phyloP scores from a whole-genome alignment of 1,139 yeast species.

The Magnusiomyces tetraspermus region DNA sequence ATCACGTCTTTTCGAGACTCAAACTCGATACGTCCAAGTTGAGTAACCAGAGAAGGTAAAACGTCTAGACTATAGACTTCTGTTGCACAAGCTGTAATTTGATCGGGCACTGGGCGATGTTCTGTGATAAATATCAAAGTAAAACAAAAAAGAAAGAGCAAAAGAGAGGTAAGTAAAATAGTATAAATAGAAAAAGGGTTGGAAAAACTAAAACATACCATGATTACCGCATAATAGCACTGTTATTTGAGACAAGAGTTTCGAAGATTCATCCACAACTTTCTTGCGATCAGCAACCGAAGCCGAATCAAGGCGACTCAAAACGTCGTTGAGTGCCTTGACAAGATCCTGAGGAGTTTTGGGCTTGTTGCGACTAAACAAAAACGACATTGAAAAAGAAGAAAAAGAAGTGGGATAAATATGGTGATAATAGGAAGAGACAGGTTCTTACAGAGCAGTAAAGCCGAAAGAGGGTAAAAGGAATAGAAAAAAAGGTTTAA shows the following conservation, averaged over 20 bases:
- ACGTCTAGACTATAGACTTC: conserved; percentile 69
- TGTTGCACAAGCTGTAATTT: conserved; percentile 55
- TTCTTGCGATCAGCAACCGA: conserved; percentile 42
- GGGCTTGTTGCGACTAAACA: conserved; percentile 78
- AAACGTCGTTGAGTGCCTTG: conserved; percentile 62
- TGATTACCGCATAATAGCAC: conserved; percentile 68
- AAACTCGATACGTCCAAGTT: conserved; percentile 62
- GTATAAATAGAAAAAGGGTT: neutral
- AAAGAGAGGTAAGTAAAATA: conserved; percentile 16
- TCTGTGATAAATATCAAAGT: no score
- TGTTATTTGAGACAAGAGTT: conserved; percentile 59
- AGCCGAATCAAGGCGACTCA: conserved; percentile 49
- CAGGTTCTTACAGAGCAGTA: no score
- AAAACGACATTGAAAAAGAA: conserved; percentile 59
- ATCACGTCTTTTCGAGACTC: conserved; percentile 83
- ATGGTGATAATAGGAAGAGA: no score
- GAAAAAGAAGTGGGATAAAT: neutral
- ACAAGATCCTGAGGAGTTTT: conserved; percentile 83
- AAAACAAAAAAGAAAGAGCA: conserved; percentile 12
- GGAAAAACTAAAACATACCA: conserved; percentile 23
- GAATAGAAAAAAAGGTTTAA: no score
- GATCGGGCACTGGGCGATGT: conserved; percentile 65
- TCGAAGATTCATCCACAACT: conserved; percentile 65
- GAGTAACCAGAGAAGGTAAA: conserved; percentile 48
- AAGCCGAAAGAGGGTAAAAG: no score